These are phyloP conservation scores for Trichomonascaceae sp. DNA, from an alignment of 1,139 yeast species.

Conservation along the genomic window DNA sequence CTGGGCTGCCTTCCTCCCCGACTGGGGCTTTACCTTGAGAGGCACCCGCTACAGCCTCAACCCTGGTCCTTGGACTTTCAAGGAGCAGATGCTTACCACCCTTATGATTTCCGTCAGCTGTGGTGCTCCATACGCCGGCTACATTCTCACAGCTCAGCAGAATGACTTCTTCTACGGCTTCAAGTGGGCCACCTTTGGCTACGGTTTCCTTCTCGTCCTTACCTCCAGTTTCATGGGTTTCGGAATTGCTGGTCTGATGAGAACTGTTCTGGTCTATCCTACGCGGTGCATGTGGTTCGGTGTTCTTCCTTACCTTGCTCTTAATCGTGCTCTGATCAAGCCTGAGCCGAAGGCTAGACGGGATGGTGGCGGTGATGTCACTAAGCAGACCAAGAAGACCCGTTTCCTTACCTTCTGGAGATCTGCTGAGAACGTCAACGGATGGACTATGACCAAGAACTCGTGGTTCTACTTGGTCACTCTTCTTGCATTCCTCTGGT, in stretches of 20 bases:
- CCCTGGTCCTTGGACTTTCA: slow-evolving; percentile 54
- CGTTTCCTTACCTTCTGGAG: background rate
- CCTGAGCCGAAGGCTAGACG: slow-evolving; percentile 31
- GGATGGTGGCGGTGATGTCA: slow-evolving; percentile 28
- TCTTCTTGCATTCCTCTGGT: slow-evolving; percentile 33
- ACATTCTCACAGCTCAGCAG: slow-evolving; percentile 19
- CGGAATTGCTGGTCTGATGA: slow-evolving; percentile 38
- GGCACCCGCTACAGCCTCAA: slow-evolving; percentile 33
- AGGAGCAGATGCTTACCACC: slow-evolving; percentile 57
- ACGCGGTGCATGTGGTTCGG: slow-evolving; percentile 28
- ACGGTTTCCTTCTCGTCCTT: slow-evolving; percentile 36
- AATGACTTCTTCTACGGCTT: slow-evolving; percentile 18
- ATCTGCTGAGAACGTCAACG: slow-evolving; percentile 27
- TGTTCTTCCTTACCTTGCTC: slow-evolving; percentile 20
- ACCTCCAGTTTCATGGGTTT: slow-evolving; percentile 40
- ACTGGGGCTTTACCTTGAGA: slow-evolving; percentile 32
- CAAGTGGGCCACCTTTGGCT: slow-evolving; percentile 24
- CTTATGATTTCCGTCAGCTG: slow-evolving; percentile 31
- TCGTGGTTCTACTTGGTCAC: slow-evolving; percentile 31
- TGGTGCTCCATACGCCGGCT: slow-evolving; percentile 30
- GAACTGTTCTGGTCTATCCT: slow-evolving; percentile 26
- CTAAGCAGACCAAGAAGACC: slow-evolving; percentile 14
- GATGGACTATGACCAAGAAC: slow-evolving; percentile 37
- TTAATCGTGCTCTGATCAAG: slow-evolving; percentile 25
- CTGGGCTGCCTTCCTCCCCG: slow-evolving; percentile 30